Evolutionary conservation across 2,329 filamentous ascomycete genomes (phyloP).

Genomic region (Cladosporium sp.): DNA sequence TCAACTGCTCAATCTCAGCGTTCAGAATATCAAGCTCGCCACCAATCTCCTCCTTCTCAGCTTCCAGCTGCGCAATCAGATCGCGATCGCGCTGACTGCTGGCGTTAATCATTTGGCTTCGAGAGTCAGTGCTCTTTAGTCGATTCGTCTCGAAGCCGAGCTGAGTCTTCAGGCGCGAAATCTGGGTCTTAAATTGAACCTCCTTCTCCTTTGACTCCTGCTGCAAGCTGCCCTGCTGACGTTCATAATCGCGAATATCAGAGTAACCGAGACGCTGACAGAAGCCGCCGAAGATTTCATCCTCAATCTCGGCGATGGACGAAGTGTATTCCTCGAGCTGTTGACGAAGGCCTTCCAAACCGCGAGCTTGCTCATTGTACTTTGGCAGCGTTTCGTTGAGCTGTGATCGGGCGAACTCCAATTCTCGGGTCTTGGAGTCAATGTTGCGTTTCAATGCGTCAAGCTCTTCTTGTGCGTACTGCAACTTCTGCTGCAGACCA

Average conservation of each 20-base stretch:
- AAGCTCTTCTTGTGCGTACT: conserved; percentile 67
- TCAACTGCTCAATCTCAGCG: conserved; percentile 70
- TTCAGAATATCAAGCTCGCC: conserved; percentile 64
- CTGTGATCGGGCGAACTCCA: conserved; percentile 66
- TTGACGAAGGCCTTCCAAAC: conserved; percentile 57
- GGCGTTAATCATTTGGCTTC: conserved; percentile 63
- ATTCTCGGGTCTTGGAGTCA: conserved; percentile 73
- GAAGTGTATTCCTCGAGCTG: conserved; percentile 52
- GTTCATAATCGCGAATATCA: conserved; percentile 88
- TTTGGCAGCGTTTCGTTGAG: conserved; percentile 72
- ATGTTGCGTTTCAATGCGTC: conserved; percentile 75
- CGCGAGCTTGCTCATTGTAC: conserved; percentile 63
- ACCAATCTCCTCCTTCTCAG: conserved; percentile 68
- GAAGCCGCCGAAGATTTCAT: conserved; percentile 79
- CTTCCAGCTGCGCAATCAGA: conserved; percentile 63
- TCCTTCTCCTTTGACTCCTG: conserved; percentile 85
- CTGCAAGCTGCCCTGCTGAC: conserved; percentile 84
- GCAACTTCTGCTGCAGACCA: conserved; percentile 70
- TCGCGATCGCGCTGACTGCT: conserved; percentile 60
- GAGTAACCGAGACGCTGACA: conserved; percentile 80
- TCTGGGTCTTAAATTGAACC: conserved; percentile 77
- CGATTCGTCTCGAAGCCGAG: conserved; percentile 63
- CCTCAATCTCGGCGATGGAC: conserved; percentile 74
- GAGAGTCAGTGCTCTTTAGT: conserved; percentile 61
- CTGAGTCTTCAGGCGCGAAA: conserved; percentile 54